Evolutionary conservation across 2,329 filamentous ascomycete genomes (phyloP), one percentile per base, ranked within the genome.

Genomic region (Verticillium alfalfae): DNA sequence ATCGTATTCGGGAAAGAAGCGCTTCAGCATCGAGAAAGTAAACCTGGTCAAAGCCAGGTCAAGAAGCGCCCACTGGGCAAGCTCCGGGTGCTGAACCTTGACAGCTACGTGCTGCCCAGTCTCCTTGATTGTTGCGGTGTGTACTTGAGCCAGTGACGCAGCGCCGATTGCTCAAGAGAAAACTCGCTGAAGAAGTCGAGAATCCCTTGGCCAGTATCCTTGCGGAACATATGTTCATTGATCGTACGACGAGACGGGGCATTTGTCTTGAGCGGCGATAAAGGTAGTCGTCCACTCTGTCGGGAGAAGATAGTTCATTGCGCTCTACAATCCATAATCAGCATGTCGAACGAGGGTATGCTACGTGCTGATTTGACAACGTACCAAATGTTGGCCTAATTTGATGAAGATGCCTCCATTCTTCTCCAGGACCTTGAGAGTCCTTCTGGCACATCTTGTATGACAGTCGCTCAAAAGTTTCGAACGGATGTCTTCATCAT

Each of bases 321-420:
- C 94, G 74, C 92, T 97, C 86, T 88, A 66, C n/a, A 12, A 41
- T 2, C 39, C 26, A 31, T 4, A 8, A 64, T 71, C 57, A 75
- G 70, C 31, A 31, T 5, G 54, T 9, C 26, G 61, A 36, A 26
- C 34, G 4, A 8, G 16, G 8, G 10, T 18, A 18, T 10, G 6
- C 10, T 52, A 18, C 18, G 10, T 52, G 9, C 18, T 52, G 18
- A 18, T 52, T 22, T 37, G 36, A 10, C 9, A 7, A 65, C 76
- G 52, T 80, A 88, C 87, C 76, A 99, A 76, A 76, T 99, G 95
- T 70, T 99, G 95, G 8, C 95, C 95, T 45, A 99, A 80, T 77
- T 99, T 99, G 74, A 99, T 98, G 70, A 98, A 99, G 66, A 99
- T 97, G 34, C 94, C 96, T 34, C 96, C 95, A 75, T 97, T 98